Evolutionary conservation across 345 rosid species (phyloP).

Genomic region (Abelmoschus esculentus): DNA sequence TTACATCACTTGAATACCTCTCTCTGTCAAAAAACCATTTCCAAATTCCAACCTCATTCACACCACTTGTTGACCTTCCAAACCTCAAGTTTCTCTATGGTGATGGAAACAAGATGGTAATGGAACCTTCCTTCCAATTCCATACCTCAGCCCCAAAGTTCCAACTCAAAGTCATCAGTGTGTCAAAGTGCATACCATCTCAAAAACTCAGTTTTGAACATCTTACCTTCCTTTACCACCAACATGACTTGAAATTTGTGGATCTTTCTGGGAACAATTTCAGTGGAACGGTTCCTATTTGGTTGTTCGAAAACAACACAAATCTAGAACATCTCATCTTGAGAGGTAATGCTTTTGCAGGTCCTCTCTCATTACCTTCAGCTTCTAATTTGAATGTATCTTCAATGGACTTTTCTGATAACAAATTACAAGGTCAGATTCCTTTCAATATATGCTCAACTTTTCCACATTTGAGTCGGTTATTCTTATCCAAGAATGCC

Average conservation of each 20-base stretch:
- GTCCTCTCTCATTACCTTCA: neutral
- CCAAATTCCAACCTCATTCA: no score
- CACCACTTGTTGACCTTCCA: constrained; percentile 10
- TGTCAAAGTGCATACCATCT: no score
- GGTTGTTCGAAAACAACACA: constrained; percentile 29
- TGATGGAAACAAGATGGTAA: no score
- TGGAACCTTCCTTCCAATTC: neutral
- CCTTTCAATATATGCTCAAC: neutral
- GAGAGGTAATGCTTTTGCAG: neutral
- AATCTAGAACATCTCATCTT: neutral
- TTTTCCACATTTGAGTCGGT: neutral
- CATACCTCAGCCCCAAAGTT: neutral
- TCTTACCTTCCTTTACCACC: constrained; percentile 14
- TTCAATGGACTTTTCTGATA: constrained; percentile 4
- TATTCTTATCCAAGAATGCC: constrained; percentile 15
- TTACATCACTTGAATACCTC: neutral
- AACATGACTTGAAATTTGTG: neutral
- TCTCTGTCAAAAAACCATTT: neutral
- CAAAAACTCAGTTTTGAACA: no score
- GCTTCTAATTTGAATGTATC: neutral
- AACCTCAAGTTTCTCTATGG: constrained; percentile 9
- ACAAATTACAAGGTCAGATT: neutral
- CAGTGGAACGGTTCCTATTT: constrained; percentile 10
- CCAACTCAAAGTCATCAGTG: neutral
- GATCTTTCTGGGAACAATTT: neutral